These are phyloP conservation scores for Tetrapisispora phaffii DNA, from an alignment of 805 yeast species.

Conservation along the genomic window DNA sequence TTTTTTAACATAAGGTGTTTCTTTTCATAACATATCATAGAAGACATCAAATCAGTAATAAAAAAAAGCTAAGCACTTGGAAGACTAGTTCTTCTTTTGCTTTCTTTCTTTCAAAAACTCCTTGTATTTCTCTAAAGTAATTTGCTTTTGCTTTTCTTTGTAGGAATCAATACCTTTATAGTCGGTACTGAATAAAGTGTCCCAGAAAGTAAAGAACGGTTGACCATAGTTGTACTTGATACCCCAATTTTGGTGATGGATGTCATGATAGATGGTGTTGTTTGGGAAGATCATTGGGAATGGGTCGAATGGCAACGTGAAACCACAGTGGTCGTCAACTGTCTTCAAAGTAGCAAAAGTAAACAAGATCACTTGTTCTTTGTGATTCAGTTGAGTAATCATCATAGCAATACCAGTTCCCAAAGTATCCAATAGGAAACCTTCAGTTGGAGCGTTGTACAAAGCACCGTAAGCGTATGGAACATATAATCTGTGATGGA, in stretches of 20 bases:
- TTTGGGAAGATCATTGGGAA: slow-evolving; percentile 89
- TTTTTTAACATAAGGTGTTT: background rate
- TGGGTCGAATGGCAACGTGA: slow-evolving; percentile 81
- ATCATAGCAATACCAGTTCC: slow-evolving; percentile 84
- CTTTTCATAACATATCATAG: background rate
- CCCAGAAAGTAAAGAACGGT: slow-evolving; percentile 96
- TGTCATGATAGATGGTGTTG: slow-evolving; percentile 91
- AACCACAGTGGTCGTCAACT: slow-evolving; percentile 98
- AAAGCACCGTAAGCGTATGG: slow-evolving; percentile 97
- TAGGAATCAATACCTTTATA: slow-evolving; percentile 51
- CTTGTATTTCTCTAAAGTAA: slow-evolving; percentile 58
- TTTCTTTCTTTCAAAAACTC: slow-evolving; percentile 36
- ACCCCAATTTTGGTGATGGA: slow-evolving; percentile 95
- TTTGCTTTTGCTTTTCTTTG: slow-evolving; percentile 44
- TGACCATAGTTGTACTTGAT: slow-evolving; percentile 87
- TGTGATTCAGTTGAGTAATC: slow-evolving; percentile 52
- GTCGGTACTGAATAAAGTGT: slow-evolving; percentile 57
- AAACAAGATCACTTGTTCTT: slow-evolving; percentile 66
- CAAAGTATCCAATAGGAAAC: slow-evolving; percentile 79
- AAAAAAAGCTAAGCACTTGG: no score
- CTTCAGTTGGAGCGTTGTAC: slow-evolving; percentile 90
- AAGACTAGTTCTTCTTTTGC: slow-evolving; percentile 5
- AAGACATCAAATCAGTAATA: background rate
- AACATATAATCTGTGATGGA: slow-evolving; percentile 88
- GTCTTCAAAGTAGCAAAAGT: slow-evolving; percentile 92